Conservation (phyloP, 1,284 basidiomycete genomes). For the Fomitopsis pinicola region DNA sequence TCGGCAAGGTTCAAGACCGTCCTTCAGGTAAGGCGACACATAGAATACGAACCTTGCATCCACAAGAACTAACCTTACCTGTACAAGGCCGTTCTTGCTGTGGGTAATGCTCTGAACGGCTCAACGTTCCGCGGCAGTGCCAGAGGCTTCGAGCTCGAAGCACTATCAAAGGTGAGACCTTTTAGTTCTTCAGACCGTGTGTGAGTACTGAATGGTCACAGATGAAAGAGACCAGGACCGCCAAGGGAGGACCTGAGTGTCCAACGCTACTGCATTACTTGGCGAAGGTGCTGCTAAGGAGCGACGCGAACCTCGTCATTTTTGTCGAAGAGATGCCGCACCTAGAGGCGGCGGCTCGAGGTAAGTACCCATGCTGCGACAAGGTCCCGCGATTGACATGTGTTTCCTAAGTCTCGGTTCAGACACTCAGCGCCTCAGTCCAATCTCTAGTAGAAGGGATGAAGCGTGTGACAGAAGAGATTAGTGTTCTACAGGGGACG, state of each 20-base stretch:
- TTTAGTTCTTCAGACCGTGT: background rate
- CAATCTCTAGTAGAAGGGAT: conserved; percentile 56
- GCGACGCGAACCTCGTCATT: conserved; percentile 60
- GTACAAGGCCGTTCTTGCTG: conserved; percentile 56
- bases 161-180: conserved; percentile 66
- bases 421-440: conserved; percentile 57
- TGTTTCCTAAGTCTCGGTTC: conserved; percentile 57
- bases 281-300: conserved; percentile 68
- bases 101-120: conserved; percentile 83
- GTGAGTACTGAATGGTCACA: conserved; percentile 25
- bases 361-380: conserved; percentile 36
- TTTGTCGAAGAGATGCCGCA: conserved; percentile 83
- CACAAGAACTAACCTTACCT: background rate
- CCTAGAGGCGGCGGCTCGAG: conserved; percentile 77
- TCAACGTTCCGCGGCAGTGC: conserved; percentile 83
- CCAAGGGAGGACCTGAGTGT: conserved; percentile 61
- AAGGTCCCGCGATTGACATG: background rate
- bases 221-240: conserved; percentile 84
- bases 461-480: conserved; percentile 53
- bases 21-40: conserved; percentile 48
- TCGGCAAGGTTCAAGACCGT: conserved; percentile 69
- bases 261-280: conserved; percentile 88
- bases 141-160: conserved; percentile 78
- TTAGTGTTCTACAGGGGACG: conserved; percentile 37
- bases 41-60: no score